phyloP scores from a whole-genome alignment of 192 early-diverging fungal genomes.

The Dissophora ornata region DNA sequence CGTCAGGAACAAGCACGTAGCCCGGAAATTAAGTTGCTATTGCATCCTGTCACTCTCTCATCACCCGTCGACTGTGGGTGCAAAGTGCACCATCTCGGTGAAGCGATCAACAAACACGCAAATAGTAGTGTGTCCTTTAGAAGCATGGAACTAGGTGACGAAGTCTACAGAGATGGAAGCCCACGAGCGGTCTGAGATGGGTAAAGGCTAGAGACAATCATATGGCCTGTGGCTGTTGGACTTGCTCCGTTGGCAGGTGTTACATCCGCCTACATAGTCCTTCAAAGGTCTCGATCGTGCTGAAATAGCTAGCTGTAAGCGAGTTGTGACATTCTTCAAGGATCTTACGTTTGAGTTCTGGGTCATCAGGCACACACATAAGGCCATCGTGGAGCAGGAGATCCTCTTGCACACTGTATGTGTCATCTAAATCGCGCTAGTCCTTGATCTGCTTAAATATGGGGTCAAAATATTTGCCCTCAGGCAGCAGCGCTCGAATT shows the following conservation, averaged over 20 bases:
- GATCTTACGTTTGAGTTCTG: conserved; percentile 5
- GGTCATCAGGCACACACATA: conserved; percentile 34
- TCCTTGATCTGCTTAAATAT: neutral
- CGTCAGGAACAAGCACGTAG: too few relatives aligned
- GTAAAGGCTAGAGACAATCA: conserved; percentile 43
- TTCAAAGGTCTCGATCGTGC: conserved; percentile 48
- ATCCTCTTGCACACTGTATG: conserved; percentile 9
- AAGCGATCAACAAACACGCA: conserved; percentile 58
- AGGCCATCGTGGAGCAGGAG: conserved; percentile 23
- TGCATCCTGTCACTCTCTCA: too few relatives aligned
- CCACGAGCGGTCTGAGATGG: conserved; percentile 49
- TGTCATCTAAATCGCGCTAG: neutral
- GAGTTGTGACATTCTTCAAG: conserved; percentile 45
- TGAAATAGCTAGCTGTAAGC: conserved; percentile 47
- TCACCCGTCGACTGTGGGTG: too few relatives aligned
- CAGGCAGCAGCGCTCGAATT: neutral
- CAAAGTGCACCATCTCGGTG: conserved; percentile 23
- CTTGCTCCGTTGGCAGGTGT: conserved; percentile 48
- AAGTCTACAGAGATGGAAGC: conserved; percentile 60
- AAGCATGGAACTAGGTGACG: conserved; percentile 35
- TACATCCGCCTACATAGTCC: conserved; percentile 45
- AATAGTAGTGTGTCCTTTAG: conserved; percentile 34
- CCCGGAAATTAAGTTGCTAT: too few relatives aligned
- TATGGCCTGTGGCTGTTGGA: conserved; percentile 41
- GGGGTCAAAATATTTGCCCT: conserved; percentile 5